Evolutionary conservation across 129 eudicot species (phyloP).

Genomic region (Arctium lappa): DNA sequence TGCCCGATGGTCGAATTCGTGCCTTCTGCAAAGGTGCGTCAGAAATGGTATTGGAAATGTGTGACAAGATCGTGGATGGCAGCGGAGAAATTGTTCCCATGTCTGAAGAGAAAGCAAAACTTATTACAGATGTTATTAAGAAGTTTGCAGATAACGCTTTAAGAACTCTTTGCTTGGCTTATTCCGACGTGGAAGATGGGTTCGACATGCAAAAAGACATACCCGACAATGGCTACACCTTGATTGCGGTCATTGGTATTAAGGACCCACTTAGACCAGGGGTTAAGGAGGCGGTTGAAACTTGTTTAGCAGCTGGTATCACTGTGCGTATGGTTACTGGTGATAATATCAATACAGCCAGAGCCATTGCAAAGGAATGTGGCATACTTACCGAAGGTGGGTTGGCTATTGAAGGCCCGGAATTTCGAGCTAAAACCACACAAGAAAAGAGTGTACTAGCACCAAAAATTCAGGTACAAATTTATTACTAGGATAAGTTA

Average conservation of each 20-base stretch:
- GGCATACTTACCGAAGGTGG: constrained; percentile 70
- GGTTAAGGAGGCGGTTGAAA: constrained; percentile 69
- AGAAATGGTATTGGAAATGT: constrained; percentile 66
- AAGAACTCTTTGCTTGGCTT: constrained; percentile 93
- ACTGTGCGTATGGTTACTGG: constrained; percentile 97
- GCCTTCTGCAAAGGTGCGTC: constrained; percentile 96
- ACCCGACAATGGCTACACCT: constrained; percentile 72
- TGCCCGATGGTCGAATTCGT: constrained; percentile 53
- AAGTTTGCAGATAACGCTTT: constrained; percentile 65
- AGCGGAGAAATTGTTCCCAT: constrained; percentile 48
- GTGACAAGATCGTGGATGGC: constrained; percentile 52
- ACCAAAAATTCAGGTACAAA: constrained; percentile 68
- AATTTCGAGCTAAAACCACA: constrained; percentile 47
- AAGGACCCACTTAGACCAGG: constrained; percentile 97
- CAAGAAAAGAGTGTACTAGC: constrained; percentile 48
- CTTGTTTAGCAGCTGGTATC: constrained; percentile 82
- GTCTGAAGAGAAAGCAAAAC: constrained; percentile 41
- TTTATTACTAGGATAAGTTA: not conserved
- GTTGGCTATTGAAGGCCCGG: constrained; percentile 83
- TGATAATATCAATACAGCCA: constrained; percentile 89
- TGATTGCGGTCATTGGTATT: constrained; percentile 79
- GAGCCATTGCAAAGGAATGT: constrained; percentile 93
- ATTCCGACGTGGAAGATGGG: constrained; percentile 43
- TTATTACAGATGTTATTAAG: constrained; percentile 50
- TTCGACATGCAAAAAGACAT: constrained; percentile 28